These are phyloP conservation scores for Xylaria longipes DNA, from an alignment of 495 filamentous ascomycete genomes.

Conservation along the genomic window DNA sequence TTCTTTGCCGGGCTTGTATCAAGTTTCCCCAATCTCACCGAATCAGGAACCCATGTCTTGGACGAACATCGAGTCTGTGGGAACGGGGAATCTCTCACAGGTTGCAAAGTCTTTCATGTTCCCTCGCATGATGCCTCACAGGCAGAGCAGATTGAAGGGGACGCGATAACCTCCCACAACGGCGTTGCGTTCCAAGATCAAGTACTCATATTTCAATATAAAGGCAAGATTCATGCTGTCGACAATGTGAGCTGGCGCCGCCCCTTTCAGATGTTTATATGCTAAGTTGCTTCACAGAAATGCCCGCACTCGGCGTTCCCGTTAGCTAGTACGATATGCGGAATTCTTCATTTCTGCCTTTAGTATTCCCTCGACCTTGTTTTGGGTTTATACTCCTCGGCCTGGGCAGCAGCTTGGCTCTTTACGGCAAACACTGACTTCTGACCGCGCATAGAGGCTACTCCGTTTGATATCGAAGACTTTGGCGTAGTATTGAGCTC, in stretches of 20 bases:
- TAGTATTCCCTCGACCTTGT: neutral
- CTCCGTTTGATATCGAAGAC: conserved; percentile 68
- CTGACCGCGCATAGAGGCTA: conserved; percentile 49
- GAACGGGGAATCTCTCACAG: conserved; percentile 39
- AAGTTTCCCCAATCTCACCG: conserved; percentile 56
- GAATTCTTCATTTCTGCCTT: neutral
- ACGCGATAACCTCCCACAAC: conserved; percentile 31
- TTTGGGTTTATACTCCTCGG: neutral
- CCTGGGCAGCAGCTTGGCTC: neutral
- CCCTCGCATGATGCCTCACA: conserved; percentile 50
- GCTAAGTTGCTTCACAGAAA: conserved; percentile 50
- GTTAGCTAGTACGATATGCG: conserved; percentile 34
- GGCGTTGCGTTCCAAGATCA: conserved; percentile 58
- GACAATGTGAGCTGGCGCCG: conserved; percentile 58
- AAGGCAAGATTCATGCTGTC: conserved; percentile 63
- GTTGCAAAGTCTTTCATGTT: conserved; percentile 64
- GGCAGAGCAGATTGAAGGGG: conserved; percentile 48
- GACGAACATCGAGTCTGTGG: conserved; percentile 36
- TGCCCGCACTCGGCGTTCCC: conserved; percentile 67
- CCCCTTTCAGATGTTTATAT: conserved; percentile 5
- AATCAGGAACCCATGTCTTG: conserved; percentile 45
- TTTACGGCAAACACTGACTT: conserved; percentile 1
- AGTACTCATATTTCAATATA: conserved; percentile 63
- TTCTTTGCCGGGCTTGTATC: conserved; percentile 57
- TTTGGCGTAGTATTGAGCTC: conserved; percentile 59